Percentiles rank a stretch among this genome's conserved stretches.
Conservation (phyloP, 2,329 filamentous ascomycete species). For the Arthrocladium fulminans region DNA sequence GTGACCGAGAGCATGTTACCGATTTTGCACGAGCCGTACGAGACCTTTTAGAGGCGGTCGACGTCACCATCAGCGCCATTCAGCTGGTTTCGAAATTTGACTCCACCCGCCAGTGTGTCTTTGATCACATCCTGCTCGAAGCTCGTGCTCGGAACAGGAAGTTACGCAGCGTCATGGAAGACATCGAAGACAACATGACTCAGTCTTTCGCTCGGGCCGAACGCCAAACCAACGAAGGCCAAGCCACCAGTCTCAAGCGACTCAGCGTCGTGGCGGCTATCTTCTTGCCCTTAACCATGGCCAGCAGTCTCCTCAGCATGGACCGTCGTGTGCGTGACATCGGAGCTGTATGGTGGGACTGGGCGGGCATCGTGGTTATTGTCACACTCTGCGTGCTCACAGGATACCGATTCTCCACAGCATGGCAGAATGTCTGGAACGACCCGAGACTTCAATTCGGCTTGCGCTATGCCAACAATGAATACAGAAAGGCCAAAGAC, state of each 20-base stretch:
- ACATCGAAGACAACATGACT: not conserved
- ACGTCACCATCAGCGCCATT: not conserved
- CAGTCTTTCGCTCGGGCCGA: not conserved
- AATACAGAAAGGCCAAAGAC: not conserved
- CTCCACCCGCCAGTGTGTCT: not conserved
- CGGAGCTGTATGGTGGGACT: slow-evolving; percentile 7
- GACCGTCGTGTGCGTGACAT: not conserved
- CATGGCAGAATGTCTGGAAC: not conserved
- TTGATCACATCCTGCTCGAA: not conserved
- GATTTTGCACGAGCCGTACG: not conserved
- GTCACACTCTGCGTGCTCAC: not conserved
- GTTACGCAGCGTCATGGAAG: not conserved
- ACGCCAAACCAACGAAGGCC: not conserved
- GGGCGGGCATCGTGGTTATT: slow-evolving; percentile 4
- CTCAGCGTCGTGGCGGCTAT: slow-evolving; percentile 2
- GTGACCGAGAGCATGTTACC: not conserved
- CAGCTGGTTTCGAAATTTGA: not conserved
- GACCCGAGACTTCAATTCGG: not conserved
- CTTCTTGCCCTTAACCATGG: slow-evolving; percentile 2
- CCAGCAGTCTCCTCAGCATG: slow-evolving; percentile 5
- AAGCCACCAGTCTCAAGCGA: not conserved
- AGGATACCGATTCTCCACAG: not conserved
- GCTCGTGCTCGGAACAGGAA: not conserved
- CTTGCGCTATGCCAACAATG: not conserved
- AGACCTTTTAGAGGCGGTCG: not conserved